Conservation (phyloP, 441 rosid genomes). For the Aleurites moluccanus region DNA sequence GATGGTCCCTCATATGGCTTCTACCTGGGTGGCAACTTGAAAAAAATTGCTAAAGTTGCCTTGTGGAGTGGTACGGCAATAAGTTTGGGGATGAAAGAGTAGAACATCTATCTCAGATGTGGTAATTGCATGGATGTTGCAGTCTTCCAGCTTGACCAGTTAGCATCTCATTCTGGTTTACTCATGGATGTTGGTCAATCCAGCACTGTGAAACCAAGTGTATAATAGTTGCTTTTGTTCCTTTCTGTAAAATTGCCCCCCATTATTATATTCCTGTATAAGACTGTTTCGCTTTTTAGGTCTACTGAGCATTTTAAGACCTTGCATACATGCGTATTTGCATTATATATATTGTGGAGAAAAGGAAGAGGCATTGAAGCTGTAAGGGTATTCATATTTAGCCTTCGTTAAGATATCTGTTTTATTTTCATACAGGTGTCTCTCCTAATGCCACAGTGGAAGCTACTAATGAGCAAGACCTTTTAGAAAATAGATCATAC, state of each 20-base stretch:
- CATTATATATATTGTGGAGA: neutral
- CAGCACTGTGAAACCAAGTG: neutral
- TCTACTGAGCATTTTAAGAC: neutral
- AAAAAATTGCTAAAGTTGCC: neutral
- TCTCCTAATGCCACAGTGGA: slow-evolving; percentile 32
- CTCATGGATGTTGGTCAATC: neutral
- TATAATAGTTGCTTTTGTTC: neutral
- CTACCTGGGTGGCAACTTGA: neutral
- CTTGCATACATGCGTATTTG: neutral
- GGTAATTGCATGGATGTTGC: neutral
- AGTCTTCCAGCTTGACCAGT: neutral
- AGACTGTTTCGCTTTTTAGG: neutral
- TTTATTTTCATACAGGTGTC: slow-evolving; percentile 30
- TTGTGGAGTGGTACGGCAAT: neutral
- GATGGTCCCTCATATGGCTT: neutral
- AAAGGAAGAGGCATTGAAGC: neutral
- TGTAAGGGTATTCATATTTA: neutral
- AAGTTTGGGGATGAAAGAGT: neutral
- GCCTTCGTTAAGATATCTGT: slow-evolving; percentile 6
- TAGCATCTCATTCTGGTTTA: neutral
- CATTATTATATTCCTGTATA: neutral
- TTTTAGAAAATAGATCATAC: slow-evolving; percentile 27
- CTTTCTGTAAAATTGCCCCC: neutral
- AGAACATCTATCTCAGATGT: neutral
- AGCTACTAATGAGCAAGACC: slow-evolving; percentile 24